Conservation (phyloP, 768 basidiomycete species). For the Crucibulum laeve region DNA sequence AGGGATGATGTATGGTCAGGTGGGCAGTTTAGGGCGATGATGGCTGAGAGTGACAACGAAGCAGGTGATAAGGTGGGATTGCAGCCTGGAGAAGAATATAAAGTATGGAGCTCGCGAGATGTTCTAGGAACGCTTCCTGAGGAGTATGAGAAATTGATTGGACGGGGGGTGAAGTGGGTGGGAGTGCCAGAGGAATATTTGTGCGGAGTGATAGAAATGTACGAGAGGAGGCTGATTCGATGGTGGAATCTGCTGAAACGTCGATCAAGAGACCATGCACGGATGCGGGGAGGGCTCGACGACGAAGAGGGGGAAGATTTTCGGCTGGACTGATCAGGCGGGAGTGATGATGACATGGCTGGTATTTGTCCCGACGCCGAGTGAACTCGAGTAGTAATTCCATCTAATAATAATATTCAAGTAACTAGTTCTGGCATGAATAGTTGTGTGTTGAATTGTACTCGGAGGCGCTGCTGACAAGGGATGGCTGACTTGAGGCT, state of each 20-base stretch:
- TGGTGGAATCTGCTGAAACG: constrained; percentile 35
- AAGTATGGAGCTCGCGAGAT: constrained; percentile 67
- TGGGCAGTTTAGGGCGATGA: constrained; percentile 9
- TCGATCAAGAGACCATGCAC: constrained; percentile 13
- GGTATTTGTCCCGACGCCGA: too few relatives aligned
- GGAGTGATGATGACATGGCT: too few relatives aligned
- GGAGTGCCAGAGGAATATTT: constrained; percentile 54
- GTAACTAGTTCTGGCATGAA: too few relatives aligned
- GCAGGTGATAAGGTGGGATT: constrained; percentile 10
- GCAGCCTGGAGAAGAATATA: constrained; percentile 58
- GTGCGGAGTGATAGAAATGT: constrained; percentile 51
- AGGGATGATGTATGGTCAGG: background rate
- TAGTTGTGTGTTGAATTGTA: too few relatives aligned
- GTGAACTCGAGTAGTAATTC: too few relatives aligned
- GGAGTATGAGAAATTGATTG: constrained; percentile 48
- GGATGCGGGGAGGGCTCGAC: constrained; percentile 4
- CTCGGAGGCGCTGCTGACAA: too few relatives aligned
- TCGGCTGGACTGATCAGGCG: too few relatives aligned
- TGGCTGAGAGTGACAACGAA: constrained; percentile 7
- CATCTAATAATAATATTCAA: too few relatives aligned
- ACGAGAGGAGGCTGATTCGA: constrained; percentile 57
- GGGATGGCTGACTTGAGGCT: too few relatives aligned
- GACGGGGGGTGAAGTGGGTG: constrained; percentile 46
- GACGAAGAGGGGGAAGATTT: constrained; percentile 6
- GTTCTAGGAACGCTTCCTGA: constrained; percentile 51